These are phyloP conservation scores for Bryopsis sp. DNA, from an alignment of 139 green algal genomes.

Conservation along the genomic window DNA sequence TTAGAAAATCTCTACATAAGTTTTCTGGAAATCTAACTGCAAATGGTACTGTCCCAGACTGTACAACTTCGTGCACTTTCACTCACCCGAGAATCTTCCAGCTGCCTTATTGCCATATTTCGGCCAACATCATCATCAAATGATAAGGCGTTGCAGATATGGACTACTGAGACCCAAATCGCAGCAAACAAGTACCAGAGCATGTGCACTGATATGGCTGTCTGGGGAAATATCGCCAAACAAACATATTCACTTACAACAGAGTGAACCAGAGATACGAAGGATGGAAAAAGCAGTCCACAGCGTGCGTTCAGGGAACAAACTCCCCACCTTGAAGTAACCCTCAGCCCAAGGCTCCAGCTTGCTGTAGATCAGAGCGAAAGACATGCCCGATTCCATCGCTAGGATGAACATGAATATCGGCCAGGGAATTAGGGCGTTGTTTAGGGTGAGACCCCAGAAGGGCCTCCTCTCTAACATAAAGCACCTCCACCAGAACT, in stretches of 20 bases:
- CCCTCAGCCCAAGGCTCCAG: slow-evolving; percentile 4
- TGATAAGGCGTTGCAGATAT: not conserved
- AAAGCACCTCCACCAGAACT: slow-evolving; percentile 22
- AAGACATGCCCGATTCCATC: not conserved
- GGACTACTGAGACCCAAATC: not conserved
- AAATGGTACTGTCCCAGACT: too few species aligned
- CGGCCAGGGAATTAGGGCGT: slow-evolving; percentile 8
- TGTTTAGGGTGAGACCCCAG: not conserved
- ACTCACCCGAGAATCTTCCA: too few species aligned
- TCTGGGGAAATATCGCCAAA: not conserved
- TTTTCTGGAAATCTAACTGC: too few species aligned
- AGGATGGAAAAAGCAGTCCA: not conserved
- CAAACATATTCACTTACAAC: not conserved
- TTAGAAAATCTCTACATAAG: too few species aligned
- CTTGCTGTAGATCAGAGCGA: not conserved
- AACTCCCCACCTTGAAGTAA: not conserved
- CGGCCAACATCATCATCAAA: not conserved
- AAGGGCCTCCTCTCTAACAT: slow-evolving; percentile 17
- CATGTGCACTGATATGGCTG: slow-evolving; percentile 5
- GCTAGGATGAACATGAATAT: slow-evolving; percentile 15
- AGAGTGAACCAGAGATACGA: not conserved
- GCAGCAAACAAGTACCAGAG: slow-evolving; percentile 4
- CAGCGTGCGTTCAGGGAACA: not conserved
- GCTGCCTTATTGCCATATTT: not conserved
- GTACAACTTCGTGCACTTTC: too few species aligned